Evolutionary conservation across 345 rosid genomes (phyloP), one percentile per base, ranked within the genome.

Genomic region (Brassica cretica): DNA sequence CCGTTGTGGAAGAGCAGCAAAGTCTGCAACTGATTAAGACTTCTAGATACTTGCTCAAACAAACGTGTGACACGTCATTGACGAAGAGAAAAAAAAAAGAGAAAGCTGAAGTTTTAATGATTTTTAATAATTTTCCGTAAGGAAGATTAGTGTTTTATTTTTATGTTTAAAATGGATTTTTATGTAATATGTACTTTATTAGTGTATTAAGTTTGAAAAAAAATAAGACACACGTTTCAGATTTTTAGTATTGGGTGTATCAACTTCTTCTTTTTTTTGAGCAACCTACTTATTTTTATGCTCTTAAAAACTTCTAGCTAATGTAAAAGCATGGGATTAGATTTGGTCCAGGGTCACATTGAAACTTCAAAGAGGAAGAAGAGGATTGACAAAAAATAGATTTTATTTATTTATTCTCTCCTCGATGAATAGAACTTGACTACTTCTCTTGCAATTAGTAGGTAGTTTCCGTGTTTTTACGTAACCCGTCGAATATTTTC

Each of bases 1-100:
- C 89, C 87, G 65, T 35, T 82, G 77, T 73, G 86, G 82, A 88
- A 88, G 81, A 86, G 84, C 74, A 84, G 89, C 85, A 90, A 85
- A 84, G 93, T 92, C 67, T 94, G 96, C 82, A 85, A 91, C 70
- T 90, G 24, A 49, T 25, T 0, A 25, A 25, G 64, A n/a, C 25
- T 61, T 7, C 15, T 18, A 27, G 29, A 69, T 46, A 73, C 59
- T 49, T 49, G 29, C 35, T 78, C 82, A 67, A 68, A 78, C 35
- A 53, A 73, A 56, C 70, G 64, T 56, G 49, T 73, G 82, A 51
- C 78, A 79, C 78, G 78, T 79, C 70, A 24, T 51, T 5, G 14
- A 59, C 0, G 11, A 51, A 1, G 10, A 9, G 51, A 65, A 49
- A 8, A 15, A 15, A 16, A 3, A 2, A 53, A 2, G 12, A 29